A percentile compares a stretch with the other conserved stretches of the same genome.
phyloP scores from a whole-genome alignment of 352 stramenopile species.

The Phytopythium vexans region DNA sequence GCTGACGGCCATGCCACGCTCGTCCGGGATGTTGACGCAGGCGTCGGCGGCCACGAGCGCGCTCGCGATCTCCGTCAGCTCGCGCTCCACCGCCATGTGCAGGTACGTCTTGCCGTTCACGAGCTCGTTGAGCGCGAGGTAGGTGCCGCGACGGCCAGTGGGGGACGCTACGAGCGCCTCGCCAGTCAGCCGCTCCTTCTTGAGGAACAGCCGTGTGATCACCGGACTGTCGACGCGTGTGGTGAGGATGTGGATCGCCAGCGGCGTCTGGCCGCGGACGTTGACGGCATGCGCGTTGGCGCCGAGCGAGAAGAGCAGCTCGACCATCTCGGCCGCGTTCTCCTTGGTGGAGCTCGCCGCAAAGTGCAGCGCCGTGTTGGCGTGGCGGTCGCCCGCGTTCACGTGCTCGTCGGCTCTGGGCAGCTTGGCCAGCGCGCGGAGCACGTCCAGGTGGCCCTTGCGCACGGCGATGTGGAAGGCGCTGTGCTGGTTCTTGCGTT shows the following conservation, averaged over 20 bases:
- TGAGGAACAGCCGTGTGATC: constrained; percentile 56
- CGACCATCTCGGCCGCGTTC: constrained; percentile 58
- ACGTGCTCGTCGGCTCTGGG: constrained; percentile 64
- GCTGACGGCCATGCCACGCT: constrained; percentile 75
- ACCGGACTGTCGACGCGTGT: constrained; percentile 48
- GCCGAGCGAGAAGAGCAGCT: constrained; percentile 61
- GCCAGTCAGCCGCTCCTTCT: constrained; percentile 30
- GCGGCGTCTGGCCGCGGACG: constrained; percentile 77
- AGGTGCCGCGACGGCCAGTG: background rate
- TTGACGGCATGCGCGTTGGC: constrained; percentile 66
- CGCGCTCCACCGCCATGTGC: constrained; percentile 75
- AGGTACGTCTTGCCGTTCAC: constrained; percentile 80
- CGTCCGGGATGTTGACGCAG: constrained; percentile 82
- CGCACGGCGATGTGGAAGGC: constrained; percentile 81
- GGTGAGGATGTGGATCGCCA: constrained; percentile 84
- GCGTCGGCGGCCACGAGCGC: constrained; percentile 67
- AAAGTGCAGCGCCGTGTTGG: constrained; percentile 83
- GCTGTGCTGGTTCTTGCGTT: constrained; percentile 84
- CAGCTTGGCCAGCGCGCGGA: constrained; percentile 76
- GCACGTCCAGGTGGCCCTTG: constrained; percentile 80
- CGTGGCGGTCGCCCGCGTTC: constrained; percentile 72
- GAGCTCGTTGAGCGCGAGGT: constrained; percentile 50
- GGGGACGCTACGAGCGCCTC: constrained; percentile 13
- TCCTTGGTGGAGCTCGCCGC: constrained; percentile 61
- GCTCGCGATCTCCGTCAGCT: constrained; percentile 59